Percentiles rank a stretch among this genome's conserved stretches.
These are phyloP conservation scores for Ganoderma leucocontextum DNA, from an alignment of 1,284 basidiomycete species.

Conservation along the genomic window DNA sequence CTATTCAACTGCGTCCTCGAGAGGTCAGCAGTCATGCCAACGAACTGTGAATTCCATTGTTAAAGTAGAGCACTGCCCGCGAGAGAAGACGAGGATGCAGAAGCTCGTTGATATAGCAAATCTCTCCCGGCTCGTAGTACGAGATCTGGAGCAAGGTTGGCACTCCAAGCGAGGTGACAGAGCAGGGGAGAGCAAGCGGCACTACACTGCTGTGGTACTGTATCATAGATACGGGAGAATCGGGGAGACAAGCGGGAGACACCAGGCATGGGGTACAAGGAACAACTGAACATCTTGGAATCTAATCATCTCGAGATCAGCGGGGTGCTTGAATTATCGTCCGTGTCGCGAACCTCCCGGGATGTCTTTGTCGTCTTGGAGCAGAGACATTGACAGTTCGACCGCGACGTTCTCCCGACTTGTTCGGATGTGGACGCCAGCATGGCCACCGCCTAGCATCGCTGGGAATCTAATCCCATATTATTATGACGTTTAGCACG, in stretches of 20 bases:
- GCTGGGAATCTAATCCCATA: background rate
- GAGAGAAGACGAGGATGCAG: background rate
- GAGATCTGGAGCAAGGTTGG: background rate
- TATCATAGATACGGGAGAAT: background rate
- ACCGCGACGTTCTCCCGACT: background rate
- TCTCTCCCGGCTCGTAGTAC: background rate
- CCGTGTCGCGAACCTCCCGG: background rate
- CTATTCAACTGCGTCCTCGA: conserved; percentile 9
- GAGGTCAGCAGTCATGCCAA: conserved; percentile 22
- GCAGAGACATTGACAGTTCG: background rate
- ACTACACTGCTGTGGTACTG: background rate
- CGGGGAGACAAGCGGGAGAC: background rate
- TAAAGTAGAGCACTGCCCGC: conserved; percentile 14
- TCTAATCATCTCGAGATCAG: conserved; percentile 5
- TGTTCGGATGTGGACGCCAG: background rate
- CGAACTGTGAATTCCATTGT: conserved; percentile 4
- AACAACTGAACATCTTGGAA: background rate
- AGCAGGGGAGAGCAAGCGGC: background rate
- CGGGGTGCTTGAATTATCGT: background rate
- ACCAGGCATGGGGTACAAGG: background rate
- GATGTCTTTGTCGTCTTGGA: background rate
- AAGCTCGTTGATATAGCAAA: background rate
- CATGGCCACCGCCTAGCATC: background rate
- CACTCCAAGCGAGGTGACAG: background rate
- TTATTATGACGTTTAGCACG: background rate